Base-by-base conservation (phyloP, 495 filamentous ascomycete genomes). In the Neurospora sp. region DNA sequence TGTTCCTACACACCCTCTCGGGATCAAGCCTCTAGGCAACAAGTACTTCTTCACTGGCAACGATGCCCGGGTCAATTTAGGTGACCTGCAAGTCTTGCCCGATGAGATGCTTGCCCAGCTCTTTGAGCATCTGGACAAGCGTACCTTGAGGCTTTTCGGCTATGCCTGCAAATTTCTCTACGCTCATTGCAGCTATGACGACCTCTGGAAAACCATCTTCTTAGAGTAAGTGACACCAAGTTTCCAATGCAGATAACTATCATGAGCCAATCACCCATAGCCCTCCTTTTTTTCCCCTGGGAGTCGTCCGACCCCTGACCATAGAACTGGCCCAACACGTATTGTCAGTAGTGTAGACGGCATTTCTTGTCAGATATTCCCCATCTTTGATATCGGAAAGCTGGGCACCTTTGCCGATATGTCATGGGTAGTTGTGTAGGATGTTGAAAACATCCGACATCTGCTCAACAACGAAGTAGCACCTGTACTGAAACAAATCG, bases 1-100 rank as follows among this genome's bases (percentile, higher is more conserved):
- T 73, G 90, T 97, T 69, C 91, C 92, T 18, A 84, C 85, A 53
- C 96, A 99, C 84, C 95, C 95, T 27, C 83, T 97, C 39, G 90
- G 91, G 53, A 87, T 98, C 75, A 96, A 93, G 77, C 96, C 96
- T 1, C 87, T 89, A 77, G 96, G 96, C 69, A 99, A 99, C 86
- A 90, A 91, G 72, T 92, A 93, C 69, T 78, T 86, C 18, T 84
- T 88, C 59, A 87, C 89, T 68, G 83, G 82, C 11, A 84, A 81
- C 39, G 92, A 92, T 81, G 87, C 94, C 27, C 91, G 93, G 53
- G 77, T 83, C 39, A 85, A 80, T 44, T 84, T 89, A 68, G 95
- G 94, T 11, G 73, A 77, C 4, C 90, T 97, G 74, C 82, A 85
- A 46, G 76, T 77, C 16, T 82, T 96, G 65, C 91, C 94, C 8